Base-by-base conservation (phyloP, 1,284 basidiomycete species). In the Retiboletus flavoniger region DNA sequence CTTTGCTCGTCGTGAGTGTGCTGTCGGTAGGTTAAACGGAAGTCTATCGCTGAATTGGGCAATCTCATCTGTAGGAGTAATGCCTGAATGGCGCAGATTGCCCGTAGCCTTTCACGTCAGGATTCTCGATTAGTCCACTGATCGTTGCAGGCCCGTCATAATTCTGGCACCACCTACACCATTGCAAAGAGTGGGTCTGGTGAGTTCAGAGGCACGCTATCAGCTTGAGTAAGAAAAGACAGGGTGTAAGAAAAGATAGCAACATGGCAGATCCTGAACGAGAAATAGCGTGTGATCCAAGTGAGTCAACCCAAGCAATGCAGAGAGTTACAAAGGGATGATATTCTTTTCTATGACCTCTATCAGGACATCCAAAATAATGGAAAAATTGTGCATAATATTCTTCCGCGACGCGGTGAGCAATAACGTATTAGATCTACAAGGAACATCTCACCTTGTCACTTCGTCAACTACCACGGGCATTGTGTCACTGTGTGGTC, bases 261-360 rank as follows among this genome's bases (percentile, higher is more conserved):
- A 34, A 21, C 13, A 8, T 14, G 16, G 50, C 61, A 38, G 49
- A 56, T 36, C 57, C 53, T 4, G 57, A 47, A 13, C 51, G 35
- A 19, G 50, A 46, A 26, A 47, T 26, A 26, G 7, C 26, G 53
- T 58, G 13, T 36, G 29, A 36, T 47, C 47, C 14, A 56, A 36
- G 51, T 44, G 24, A 32, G 10, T 11, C n/a, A 14, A 83, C 71
- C 80, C 82, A 85, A 6, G 82, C 81, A 24, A 87, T 69, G 26
- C 75, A 75, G 16, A 86, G 67, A 64, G n/a, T n/a, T 86, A 82
- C 3, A 77, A 76, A 0, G 78, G 63, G 7, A 26, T 26, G 5
- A 7, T 3, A 78, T 78, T 78, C 62, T 72, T 71, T 47, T 65
- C 56, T 0, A 80, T 8, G 7, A 26, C 79, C 11, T 63, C 67